Base-by-base conservation (phyloP, 352 stramenopile species). In the Phytopythium helicoides region DNA sequence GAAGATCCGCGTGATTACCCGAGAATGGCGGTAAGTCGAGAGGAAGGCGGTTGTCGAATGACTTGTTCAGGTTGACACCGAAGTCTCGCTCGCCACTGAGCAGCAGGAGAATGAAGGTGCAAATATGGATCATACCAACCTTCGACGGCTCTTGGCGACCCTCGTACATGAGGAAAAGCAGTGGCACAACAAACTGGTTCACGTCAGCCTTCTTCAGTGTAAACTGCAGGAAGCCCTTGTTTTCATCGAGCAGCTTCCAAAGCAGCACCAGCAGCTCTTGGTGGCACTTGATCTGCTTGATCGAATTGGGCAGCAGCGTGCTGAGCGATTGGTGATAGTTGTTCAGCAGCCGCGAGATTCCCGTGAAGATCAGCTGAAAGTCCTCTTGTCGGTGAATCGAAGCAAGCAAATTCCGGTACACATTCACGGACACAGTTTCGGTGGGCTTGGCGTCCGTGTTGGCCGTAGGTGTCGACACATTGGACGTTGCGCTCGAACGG, bases 211-310 rank as follows among this genome's bases (percentile, higher is more conserved):
- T 82, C 51, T 96, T 95, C 35, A 99, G 71, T 26, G 98, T 84
- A 58, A 95, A 98, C 25, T 94, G 69, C 59, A 98, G 74, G 56
- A 99, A 99, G 5, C 87, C 65, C 19, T 95, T 90, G 81, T 99
- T 99, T 62, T 98, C 94, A 60, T 99, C 95, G 25, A 99, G 74
- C 47, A 98, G 73, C 66, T 99, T 99, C 97, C 97, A 99, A 11
- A 99, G 68, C 34, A 99, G 71, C 28, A 99, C 94, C 6, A 99
- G 76, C 25, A 99, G 47, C 64, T 99, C 97, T 49, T 99, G 97
- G 63, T 98, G 93, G 60, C 91, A 98, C 51, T 98, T 92, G 60
- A 99, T 89, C 64, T 97, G 86, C 39, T 89, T 89, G 42, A 96
- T 89, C 33, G 91, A 97, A 53, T 95, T 93, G 10, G 95, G 95